These are phyloP conservation scores for Xylogone sp. DNA, from an alignment of 2,329 filamentous ascomycete species.

Conservation along the genomic window DNA sequence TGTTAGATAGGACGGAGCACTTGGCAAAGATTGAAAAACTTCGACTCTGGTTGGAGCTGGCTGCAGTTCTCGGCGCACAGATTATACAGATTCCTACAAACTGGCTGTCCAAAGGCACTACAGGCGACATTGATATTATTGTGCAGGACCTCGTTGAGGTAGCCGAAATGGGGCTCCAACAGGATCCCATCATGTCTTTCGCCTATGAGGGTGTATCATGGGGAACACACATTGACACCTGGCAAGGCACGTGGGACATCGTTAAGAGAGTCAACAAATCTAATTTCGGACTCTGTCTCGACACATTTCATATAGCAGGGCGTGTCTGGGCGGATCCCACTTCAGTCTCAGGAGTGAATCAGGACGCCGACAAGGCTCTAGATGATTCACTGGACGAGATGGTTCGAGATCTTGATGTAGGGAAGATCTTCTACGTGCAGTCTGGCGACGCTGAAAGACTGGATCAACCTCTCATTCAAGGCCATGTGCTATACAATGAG, in stretches of 20 bases:
- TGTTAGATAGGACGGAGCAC: constrained; percentile 59
- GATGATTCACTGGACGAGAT: constrained; percentile 26
- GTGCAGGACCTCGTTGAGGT: constrained; percentile 59
- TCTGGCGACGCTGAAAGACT: constrained; percentile 71
- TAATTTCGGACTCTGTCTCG: constrained; percentile 75
- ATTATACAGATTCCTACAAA: constrained; percentile 74
- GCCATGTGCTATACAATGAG: constrained; percentile 54
- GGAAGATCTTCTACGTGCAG: constrained; percentile 67
- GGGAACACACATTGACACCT: constrained; percentile 66
- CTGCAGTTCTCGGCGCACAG: constrained; percentile 62
- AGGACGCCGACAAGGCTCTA: constrained; percentile 38
- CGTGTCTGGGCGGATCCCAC: constrained; percentile 68
- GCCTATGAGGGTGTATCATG: constrained; percentile 73
- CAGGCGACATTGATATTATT: constrained; percentile 50
- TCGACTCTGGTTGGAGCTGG: constrained; percentile 65
- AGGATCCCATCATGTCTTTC: constrained; percentile 56
- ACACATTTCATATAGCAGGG: constrained; percentile 75
- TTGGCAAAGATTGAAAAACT: constrained; percentile 57
- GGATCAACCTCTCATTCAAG: constrained; percentile 47
- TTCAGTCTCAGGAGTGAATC: constrained; percentile 25
- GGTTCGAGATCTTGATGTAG: constrained; percentile 17
- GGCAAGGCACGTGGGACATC: constrained; percentile 70
- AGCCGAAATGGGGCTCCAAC: constrained; percentile 61
- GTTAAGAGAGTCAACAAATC: constrained; percentile 59
- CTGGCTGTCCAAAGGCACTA: constrained; percentile 38